A percentile compares a stretch with the other conserved stretches of the same genome.
These are phyloP conservation scores for Phyllosticta ampelicida DNA, from an alignment of 2,329 filamentous ascomycete genomes.

Conservation along the genomic window DNA sequence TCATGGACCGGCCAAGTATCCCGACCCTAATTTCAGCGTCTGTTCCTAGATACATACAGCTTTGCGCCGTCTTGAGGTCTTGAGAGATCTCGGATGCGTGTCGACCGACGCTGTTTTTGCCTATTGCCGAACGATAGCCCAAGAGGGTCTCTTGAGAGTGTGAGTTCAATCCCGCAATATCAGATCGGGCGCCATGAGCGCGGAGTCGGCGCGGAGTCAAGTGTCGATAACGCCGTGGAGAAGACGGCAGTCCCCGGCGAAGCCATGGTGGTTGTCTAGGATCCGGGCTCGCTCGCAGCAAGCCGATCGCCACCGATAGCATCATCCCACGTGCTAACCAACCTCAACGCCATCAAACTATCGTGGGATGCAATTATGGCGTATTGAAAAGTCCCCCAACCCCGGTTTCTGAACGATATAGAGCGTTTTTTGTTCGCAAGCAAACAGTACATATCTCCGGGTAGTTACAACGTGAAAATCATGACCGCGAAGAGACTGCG, in stretches of 20 bases:
- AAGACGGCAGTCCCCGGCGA: background rate
- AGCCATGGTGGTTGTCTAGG: background rate
- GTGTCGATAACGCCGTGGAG: background rate
- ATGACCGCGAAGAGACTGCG: constrained; percentile 7
- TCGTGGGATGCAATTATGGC: background rate
- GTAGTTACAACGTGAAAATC: background rate
- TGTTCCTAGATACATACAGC: background rate
- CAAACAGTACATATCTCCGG: background rate
- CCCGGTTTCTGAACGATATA: background rate
- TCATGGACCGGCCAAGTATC: background rate
- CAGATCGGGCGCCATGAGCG: background rate
- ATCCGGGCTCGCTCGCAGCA: background rate
- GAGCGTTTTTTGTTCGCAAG: background rate
- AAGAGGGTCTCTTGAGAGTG: background rate
- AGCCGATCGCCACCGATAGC: background rate
- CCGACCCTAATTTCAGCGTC: background rate
- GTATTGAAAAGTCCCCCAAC: background rate
- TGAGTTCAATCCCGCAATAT: background rate
- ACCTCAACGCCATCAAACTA: background rate
- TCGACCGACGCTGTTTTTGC: background rate
- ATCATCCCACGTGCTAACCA: background rate
- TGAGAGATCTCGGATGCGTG: background rate
- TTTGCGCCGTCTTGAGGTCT: background rate
- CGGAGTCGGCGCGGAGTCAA: background rate
- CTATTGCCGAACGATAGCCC: background rate